Evolutionary conservation across 371 early-diverging fungal genomes (phyloP).

Genomic region (Basidiobolus meristosporus): DNA sequence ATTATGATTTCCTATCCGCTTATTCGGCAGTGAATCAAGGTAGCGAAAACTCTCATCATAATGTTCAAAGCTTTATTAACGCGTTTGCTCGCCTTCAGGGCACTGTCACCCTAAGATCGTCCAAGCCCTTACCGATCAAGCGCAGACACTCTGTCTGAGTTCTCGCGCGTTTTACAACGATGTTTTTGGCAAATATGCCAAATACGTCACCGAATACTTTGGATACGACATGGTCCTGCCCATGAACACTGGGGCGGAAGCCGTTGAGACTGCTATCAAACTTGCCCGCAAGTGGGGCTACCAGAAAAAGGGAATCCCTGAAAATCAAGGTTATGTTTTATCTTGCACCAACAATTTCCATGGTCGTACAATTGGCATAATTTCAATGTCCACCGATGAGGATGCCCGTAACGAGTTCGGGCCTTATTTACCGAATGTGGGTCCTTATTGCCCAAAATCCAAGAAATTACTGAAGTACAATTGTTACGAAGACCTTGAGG

Average conservation of each 20-base stretch:
- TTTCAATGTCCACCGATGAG: slow-evolving; percentile 90
- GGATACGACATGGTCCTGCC: slow-evolving; percentile 92
- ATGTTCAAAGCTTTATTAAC: not conserved
- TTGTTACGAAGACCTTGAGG: slow-evolving; percentile 71
- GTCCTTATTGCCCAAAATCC: slow-evolving; percentile 52
- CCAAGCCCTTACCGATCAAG: slow-evolving; percentile 78
- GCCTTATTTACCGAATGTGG: no score
- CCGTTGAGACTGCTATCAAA: slow-evolving; percentile 95
- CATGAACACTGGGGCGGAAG: no score
- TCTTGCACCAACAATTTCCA: slow-evolving; percentile 88
- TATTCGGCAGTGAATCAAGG: slow-evolving; percentile 95
- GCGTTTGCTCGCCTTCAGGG: slow-evolving; percentile 14
- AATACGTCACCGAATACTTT: slow-evolving; percentile 84
- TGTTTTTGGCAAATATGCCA: slow-evolving; percentile 72
- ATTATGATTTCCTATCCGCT: slow-evolving; percentile 91
- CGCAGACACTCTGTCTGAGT: slow-evolving; percentile 56
- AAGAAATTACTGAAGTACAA: slow-evolving; percentile 58
- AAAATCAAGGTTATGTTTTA: slow-evolving; percentile 67
- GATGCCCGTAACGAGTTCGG: slow-evolving; percentile 56
- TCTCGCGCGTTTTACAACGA: slow-evolving; percentile 96
- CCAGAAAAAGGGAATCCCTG: slow-evolving; percentile 70
- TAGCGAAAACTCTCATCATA: slow-evolving; percentile 4
- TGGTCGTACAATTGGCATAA: slow-evolving; percentile 87
- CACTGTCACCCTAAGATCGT: slow-evolving; percentile 95
- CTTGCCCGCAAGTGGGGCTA: slow-evolving; percentile 96